Conservation (phyloP, 1,139 yeast genomes). For the Pichia sp. region DNA sequence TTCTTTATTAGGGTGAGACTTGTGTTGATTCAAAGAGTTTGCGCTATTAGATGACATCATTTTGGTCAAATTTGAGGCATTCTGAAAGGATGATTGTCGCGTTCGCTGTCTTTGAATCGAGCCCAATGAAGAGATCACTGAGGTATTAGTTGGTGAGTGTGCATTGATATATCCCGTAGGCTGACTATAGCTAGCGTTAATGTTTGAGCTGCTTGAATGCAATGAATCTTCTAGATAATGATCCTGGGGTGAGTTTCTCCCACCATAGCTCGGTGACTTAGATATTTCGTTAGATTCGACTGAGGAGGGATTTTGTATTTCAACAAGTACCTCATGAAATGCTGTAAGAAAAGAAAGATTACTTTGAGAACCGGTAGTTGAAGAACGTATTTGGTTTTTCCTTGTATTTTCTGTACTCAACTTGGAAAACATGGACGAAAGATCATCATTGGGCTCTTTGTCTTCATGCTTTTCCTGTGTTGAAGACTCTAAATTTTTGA, state of each 20-base stretch:
- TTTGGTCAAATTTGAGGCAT: constrained; percentile 25
- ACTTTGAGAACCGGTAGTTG: constrained; percentile 11
- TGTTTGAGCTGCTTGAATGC: background rate
- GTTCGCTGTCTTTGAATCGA: constrained; percentile 22
- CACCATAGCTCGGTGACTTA: background rate
- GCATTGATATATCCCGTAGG: constrained; percentile 1
- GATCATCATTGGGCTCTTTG: constrained; percentile 10
- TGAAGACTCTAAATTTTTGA: background rate
- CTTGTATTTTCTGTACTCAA: background rate
- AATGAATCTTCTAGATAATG: constrained; percentile 7
- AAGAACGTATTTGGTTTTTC: background rate
- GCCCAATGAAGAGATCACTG: constrained; percentile 21
- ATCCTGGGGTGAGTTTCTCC: constrained; percentile 10
- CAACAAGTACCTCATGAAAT: constrained; percentile 32
- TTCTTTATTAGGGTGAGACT: constrained; percentile 45
- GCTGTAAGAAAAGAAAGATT: constrained; percentile 29
- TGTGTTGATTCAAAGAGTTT: constrained; percentile 8
- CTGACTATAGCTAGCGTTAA: background rate
- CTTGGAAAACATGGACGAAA: constrained; percentile 12
- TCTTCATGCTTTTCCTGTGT: background rate
- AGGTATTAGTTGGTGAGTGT: constrained; percentile 22
- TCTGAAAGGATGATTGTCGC: constrained; percentile 15
- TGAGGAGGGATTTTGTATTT: constrained; percentile 21
- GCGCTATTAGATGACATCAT: constrained; percentile 20
- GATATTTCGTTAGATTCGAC: constrained; percentile 11